Evolutionary conservation across 1,284 basidiomycete species (phyloP), one percentile per base, ranked within the genome.

Genomic region (Moesziomyces antarcticus): DNA sequence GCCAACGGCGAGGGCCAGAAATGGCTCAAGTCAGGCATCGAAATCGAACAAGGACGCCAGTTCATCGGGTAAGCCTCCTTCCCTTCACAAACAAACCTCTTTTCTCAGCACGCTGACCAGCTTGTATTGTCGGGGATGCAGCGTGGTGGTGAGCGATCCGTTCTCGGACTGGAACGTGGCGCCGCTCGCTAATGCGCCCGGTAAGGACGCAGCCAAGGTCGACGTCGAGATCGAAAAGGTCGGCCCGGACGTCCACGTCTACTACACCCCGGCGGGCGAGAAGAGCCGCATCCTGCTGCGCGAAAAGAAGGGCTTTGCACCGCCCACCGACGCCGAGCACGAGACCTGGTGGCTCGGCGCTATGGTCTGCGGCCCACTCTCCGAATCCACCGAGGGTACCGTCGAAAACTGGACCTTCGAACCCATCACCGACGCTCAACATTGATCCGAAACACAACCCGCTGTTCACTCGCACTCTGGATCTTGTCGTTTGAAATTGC

Each of bases 141-240:
- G 59, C 18, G 68, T 64, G 1, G 68, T 71, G 3, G 62, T 57
- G 3, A 60, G 56, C 6, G 61, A 57, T 24, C 68, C 68, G 3
- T 71, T 53, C n/a, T 65, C 68, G 21, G 68, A 71, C 18, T 71
- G 68, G 68, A 65, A 64, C 48, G 57, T 71, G 37, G 52, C 62
- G 1, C 68, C 68, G 1, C 44, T 56, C 8, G 35, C 35, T 16
- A 16, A 6, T 18, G 16, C 14, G 10, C 50, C 61, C 4, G 21
- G 45, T 2, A 5, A 20, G 18, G n/a, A 42, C 3, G 6, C 47
- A 0, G 37, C 35, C 6, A 54, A 47, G 21, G 68, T 71, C 1
- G 37, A 33, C 10, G 50, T 71, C 22, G 68, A 71, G 42, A 71
- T 71, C 47, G 61, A 65, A 9, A 71, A 71, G 25, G 42, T 35